phyloP scores from a whole-genome alignment of 495 filamentous ascomycete genomes.

The Podospora anserina region DNA sequence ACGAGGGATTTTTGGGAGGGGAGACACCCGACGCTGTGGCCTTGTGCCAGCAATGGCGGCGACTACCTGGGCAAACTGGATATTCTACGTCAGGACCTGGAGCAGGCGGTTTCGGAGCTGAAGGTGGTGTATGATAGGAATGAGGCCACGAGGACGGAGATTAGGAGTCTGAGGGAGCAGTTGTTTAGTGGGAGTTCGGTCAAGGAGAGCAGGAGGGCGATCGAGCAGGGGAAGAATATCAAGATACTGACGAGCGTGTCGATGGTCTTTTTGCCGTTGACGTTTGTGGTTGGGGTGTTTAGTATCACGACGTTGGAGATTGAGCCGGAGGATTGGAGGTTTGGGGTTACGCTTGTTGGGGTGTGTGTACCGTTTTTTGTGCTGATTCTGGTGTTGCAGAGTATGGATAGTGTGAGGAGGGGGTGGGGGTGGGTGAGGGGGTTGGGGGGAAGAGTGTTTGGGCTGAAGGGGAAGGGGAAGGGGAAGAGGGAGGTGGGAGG shows the following conservation, averaged over 20 bases:
- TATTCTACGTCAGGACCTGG: slow-evolving; percentile 27
- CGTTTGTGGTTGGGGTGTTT: slow-evolving; percentile 40
- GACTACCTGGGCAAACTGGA: slow-evolving; percentile 22
- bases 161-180: slow-evolving; percentile 33
- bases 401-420: slow-evolving; percentile 20
- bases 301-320: slow-evolving; percentile 35
- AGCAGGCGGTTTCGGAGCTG: slow-evolving; percentile 27
- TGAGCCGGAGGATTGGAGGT: slow-evolving; percentile 29
- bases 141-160: slow-evolving; percentile 31
- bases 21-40: slow-evolving; percentile 42
- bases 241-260: slow-evolving; percentile 40
- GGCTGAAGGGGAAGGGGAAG: not conserved
- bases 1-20: slow-evolving; percentile 52
- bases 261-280: slow-evolving; percentile 43
- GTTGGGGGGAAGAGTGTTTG: not conserved
- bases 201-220: slow-evolving; percentile 33
- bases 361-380: slow-evolving; percentile 38
- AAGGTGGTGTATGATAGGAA: slow-evolving; percentile 25
- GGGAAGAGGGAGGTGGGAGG: not conserved
- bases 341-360: slow-evolving; percentile 30
- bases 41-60: slow-evolving; percentile 7
- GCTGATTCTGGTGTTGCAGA: slow-evolving; percentile 32
- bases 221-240: slow-evolving; percentile 41
- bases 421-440: slow-evolving; percentile 5
- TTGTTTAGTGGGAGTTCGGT: slow-evolving; percentile 35